These are phyloP conservation scores for Chrysosporium keratinophilum DNA, from an alignment of 2,329 filamentous ascomycete species.

Conservation along the genomic window DNA sequence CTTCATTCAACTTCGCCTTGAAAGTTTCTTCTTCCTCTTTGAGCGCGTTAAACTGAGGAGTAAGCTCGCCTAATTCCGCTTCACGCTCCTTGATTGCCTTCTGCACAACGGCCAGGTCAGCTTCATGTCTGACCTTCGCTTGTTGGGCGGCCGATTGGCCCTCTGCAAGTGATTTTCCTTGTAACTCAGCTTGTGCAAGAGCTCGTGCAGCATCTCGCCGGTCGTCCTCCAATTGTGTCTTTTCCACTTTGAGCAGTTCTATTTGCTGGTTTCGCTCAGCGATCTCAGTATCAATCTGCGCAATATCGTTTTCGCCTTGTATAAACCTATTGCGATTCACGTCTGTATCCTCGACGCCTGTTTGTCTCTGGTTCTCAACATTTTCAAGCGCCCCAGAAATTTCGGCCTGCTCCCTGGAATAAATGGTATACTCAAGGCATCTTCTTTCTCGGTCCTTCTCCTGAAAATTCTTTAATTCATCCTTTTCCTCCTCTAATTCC, in stretches of 20 bases:
- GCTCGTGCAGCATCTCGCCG: constrained; percentile 68
- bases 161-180: constrained; percentile 70
- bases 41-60: constrained; percentile 64
- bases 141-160: constrained; percentile 70
- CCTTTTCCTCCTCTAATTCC: constrained; percentile 93
- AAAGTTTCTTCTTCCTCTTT: constrained; percentile 62
- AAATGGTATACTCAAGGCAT: constrained; percentile 89
- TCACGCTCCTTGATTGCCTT: constrained; percentile 66
- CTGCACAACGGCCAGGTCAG: constrained; percentile 62
- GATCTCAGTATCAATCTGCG: constrained; percentile 66
- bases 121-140: constrained; percentile 58
- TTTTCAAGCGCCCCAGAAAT: constrained; percentile 67
- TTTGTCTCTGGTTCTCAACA: constrained; percentile 70
- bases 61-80: constrained; percentile 60
- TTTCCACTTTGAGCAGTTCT: constrained; percentile 74
- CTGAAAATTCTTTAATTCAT: constrained; percentile 86
- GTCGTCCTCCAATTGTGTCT: constrained; percentile 79
- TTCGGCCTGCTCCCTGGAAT: constrained; percentile 75
- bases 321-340: constrained; percentile 66
- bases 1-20: constrained; percentile 61
- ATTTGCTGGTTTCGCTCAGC: constrained; percentile 70
- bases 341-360: constrained; percentile 74
- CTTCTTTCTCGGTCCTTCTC: constrained; percentile 87
- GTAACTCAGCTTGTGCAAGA: constrained; percentile 76
- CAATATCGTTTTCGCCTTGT: constrained; percentile 67